Conservation (phyloP, 2,329 filamentous ascomycete genomes). For the Dendrostoma leiphaemia region DNA sequence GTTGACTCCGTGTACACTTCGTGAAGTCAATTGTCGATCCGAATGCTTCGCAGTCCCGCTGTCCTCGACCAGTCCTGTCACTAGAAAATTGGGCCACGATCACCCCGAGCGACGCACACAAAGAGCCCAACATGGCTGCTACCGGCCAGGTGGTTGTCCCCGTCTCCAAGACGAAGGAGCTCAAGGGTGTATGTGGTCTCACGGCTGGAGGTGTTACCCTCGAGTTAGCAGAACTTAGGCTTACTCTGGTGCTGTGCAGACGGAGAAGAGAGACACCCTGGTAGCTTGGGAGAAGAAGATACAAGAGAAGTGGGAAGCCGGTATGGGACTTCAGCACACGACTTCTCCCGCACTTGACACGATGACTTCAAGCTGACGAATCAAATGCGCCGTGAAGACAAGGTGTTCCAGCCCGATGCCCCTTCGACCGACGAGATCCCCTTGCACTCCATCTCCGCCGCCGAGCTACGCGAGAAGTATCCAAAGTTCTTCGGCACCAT, state of each 20-base stretch:
- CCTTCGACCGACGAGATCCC: conserved; percentile 72
- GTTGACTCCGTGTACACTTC: neutral
- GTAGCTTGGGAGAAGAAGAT: conserved; percentile 88
- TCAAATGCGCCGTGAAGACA: conserved; percentile 34
- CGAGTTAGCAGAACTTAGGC: neutral
- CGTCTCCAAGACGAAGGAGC: conserved; percentile 59
- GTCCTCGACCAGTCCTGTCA: neutral
- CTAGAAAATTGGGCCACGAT: neutral
- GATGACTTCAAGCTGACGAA: no score
- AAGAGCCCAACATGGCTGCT: conserved; percentile 39
- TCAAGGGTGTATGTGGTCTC: conserved; percentile 49
- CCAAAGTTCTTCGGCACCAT: conserved; percentile 85
- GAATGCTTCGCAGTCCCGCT: no score
- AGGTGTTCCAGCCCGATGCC: conserved; percentile 82
- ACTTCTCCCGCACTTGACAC: no score
- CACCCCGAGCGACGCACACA: neutral
- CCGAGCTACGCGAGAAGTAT: conserved; percentile 73
- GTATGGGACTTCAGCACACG: neutral
- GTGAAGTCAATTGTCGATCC: no score
- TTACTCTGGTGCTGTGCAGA: conserved; percentile 45
- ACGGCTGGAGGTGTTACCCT: neutral
- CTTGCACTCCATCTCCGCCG: conserved; percentile 68
- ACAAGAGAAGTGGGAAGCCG: conserved; percentile 77
- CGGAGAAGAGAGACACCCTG: conserved; percentile 82
- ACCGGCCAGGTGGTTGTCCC: conserved; percentile 50